Base-by-base conservation (phyloP, 768 basidiomycete genomes). In the Naematelia encephala region DNA sequence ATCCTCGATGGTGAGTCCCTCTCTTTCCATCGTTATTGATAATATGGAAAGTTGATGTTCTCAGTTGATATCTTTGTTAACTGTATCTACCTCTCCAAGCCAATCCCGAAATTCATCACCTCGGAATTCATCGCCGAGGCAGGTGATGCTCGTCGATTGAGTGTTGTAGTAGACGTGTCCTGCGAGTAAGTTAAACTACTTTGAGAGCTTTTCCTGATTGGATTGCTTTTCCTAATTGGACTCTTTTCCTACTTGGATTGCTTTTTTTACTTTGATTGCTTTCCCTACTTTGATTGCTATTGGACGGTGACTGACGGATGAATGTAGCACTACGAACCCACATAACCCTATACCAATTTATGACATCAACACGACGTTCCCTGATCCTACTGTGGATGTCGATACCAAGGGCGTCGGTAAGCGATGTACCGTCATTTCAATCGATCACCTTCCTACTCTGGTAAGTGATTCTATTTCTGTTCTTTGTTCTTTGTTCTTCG, bases 261-360 rank as follows among this genome's bases (percentile, higher is more conserved):
- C n/a, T n/a, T n/a, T n/a, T n/a, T n/a, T n/a, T n/a, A n/a, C n/a
- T n/a, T n/a, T n/a, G n/a, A n/a, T n/a, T n/a, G n/a, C n/a, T n/a
- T n/a, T n/a, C n/a, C n/a, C n/a, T n/a, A n/a, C n/a, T n/a, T n/a
- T n/a, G n/a, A n/a, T n/a, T n/a, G n/a, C n/a, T 39, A 39, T 16
- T 8, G 34, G 34, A 39, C 34, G 34, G 16, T 8, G n/a, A n/a
- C n/a, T n/a, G 21, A 3, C 21, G 25, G 23, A 26, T 19, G 34
- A 4, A 16, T 30, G 12, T 43, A 77, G 76, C 77, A 98, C 94
- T 22, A 98, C 92, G 54, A 99, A 99, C 78, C 93, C 96, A 14
- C 88, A 87, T 83, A 99, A 98, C 78, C 96, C 96, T 0, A 88
- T 98, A 66, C 96, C 96, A 8, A 87, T 99, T 61, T 99, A 99